phyloP scores from a whole-genome alignment of 257 asterid species.

The Solanum chiquidenum region DNA sequence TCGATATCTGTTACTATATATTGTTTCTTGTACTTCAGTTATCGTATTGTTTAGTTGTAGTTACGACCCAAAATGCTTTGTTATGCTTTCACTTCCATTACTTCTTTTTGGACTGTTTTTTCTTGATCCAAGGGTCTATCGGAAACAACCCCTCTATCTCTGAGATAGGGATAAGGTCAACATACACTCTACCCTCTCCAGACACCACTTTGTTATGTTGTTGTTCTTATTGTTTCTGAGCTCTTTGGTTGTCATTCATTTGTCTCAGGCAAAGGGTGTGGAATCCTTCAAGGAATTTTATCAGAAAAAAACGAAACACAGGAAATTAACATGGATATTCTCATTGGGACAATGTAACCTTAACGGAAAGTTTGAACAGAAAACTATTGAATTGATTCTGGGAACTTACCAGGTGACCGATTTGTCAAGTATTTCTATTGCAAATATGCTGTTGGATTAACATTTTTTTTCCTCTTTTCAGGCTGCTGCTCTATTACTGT shows the following conservation, averaged over 20 bases:
- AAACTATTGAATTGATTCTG: conserved; percentile 32
- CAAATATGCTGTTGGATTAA: background rate
- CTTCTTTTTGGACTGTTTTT: background rate
- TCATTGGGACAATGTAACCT: conserved; percentile 43
- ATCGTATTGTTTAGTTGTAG: background rate
- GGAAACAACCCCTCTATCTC: background rate
- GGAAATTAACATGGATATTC: conserved; percentile 46
- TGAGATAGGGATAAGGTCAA: background rate
- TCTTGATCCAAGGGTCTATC: background rate
- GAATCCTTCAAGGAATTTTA: conserved; percentile 41
- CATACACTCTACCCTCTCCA: background rate
- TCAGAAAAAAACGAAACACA: conserved; percentile 20
- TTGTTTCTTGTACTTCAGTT: background rate
- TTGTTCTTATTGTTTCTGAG: background rate
- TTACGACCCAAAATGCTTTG: background rate
- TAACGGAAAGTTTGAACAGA: conserved; percentile 31
- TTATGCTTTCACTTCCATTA: background rate
- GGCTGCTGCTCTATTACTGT: conserved; percentile 45
- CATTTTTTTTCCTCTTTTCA: background rate
- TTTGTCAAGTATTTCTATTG: background rate
- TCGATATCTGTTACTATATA: background rate
- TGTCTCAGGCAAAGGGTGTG: conserved; percentile 45
- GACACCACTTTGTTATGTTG: background rate
- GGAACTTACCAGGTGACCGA: conserved; percentile 39
- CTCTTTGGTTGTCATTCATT: background rate